Evolutionary conservation across 2,329 filamentous ascomycete genomes (phyloP).

Genomic region (Xylariales sp.): DNA sequence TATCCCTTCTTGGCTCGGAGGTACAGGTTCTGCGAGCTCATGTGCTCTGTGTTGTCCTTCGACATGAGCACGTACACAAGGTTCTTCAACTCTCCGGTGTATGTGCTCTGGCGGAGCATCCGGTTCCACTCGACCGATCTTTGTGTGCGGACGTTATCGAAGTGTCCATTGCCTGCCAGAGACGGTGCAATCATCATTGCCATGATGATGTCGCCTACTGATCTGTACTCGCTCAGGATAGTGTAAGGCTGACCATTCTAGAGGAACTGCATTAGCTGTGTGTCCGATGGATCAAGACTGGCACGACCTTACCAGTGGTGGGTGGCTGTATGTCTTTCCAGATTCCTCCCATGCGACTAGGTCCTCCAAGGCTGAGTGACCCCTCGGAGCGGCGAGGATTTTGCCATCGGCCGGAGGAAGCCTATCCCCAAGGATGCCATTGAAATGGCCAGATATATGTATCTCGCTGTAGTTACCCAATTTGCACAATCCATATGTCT

Average conservation of each 20-base stretch:
- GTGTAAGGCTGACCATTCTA: constrained; percentile 26
- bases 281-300: no score
- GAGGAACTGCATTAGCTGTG: neutral
- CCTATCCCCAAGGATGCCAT: constrained; percentile 11
- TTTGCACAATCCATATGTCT: constrained; percentile 51
- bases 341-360: constrained; percentile 16
- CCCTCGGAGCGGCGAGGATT: constrained; percentile 20
- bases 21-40: constrained; percentile 5
- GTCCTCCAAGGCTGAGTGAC: constrained; percentile 8
- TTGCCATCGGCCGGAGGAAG: constrained; percentile 10
- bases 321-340: constrained; percentile 14
- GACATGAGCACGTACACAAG: constrained; percentile 9
- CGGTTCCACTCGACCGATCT: neutral
- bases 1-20: neutral
- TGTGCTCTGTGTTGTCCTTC: neutral
- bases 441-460: constrained; percentile 34
- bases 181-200: constrained; percentile 25
- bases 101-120: neutral
- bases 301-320: constrained; percentile 18
- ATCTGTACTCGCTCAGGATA: constrained; percentile 25
- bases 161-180: neutral
- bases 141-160: constrained; percentile 8
- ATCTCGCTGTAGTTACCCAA: constrained; percentile 43
- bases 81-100: constrained; percentile 10
- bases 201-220: constrained; percentile 24